A percentile compares a stretch with the other conserved stretches of the same genome.
Evolutionary conservation across 805 yeast genomes (phyloP).

Genomic region (Sugiyamaella valdiviana): DNA sequence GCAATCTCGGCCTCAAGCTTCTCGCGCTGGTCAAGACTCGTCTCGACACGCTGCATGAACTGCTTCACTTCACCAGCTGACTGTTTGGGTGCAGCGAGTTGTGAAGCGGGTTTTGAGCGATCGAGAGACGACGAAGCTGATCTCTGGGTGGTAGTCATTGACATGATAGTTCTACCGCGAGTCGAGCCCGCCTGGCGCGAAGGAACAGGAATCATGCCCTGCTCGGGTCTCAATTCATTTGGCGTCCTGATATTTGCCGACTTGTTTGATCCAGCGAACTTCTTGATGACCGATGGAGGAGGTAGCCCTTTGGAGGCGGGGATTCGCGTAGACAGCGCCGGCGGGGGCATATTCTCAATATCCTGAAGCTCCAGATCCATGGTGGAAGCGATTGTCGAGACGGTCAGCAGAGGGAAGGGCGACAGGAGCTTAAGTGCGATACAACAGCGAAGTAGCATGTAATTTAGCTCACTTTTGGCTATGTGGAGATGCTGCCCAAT

Average conservation of each 20-base stretch:
- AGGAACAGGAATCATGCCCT: neutral
- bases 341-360: conserved; percentile 4
- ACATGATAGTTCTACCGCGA: neutral
- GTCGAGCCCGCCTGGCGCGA: neutral
- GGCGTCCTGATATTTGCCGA: neutral
- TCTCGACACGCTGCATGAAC: neutral
- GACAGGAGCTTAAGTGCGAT: neutral
- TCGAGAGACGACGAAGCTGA: neutral
- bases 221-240: neutral
- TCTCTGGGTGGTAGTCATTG: neutral
- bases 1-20: conserved; percentile 7
- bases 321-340: neutral
- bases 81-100: neutral
- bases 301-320: neutral
- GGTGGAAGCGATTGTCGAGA: neutral
- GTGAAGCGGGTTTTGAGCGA: neutral
- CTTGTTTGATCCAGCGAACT: too few relatives aligned
- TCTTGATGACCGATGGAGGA: neutral
- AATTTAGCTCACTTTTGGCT: neutral
- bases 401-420: neutral
- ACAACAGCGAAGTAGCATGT: neutral
- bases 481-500: conserved; percentile 4
- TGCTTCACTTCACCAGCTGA: neutral
- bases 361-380: conserved; percentile 3
- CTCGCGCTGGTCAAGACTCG: neutral